phyloP scores from a whole-genome alignment of 495 filamentous ascomycete species.

The Podospora anserina region DNA sequence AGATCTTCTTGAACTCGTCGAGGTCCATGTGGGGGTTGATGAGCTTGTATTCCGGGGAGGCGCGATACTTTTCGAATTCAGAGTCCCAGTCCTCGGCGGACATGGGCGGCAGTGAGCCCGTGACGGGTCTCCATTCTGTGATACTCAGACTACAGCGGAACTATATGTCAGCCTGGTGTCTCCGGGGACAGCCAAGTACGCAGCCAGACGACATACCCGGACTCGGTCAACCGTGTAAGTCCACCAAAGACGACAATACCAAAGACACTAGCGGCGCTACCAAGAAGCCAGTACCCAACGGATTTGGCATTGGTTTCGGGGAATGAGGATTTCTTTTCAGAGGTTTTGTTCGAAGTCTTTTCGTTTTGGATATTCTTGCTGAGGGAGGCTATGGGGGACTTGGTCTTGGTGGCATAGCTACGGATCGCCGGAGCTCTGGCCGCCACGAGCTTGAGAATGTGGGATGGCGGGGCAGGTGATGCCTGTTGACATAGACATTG shows the following conservation, averaged over 20 bases:
- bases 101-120: slow-evolving; percentile 84
- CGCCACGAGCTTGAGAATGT: slow-evolving; percentile 24
- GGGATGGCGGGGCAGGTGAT: slow-evolving; percentile 26
- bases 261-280: slow-evolving; percentile 87
- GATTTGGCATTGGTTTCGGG: slow-evolving; percentile 67
- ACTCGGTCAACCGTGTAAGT: slow-evolving; percentile 89
- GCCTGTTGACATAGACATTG: slow-evolving; percentile 55
- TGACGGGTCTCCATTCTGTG: slow-evolving; percentile 98
- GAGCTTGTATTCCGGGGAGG: slow-evolving; percentile 84
- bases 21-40: slow-evolving; percentile 90
- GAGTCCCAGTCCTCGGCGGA: slow-evolving; percentile 75
- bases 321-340: slow-evolving; percentile 48
- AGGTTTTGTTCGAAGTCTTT: not conserved
- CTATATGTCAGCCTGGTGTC: not conserved
- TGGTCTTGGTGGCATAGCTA: slow-evolving; percentile 22
- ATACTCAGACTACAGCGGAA: slow-evolving; percentile 74
- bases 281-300: slow-evolving; percentile 90
- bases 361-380: slow-evolving; percentile 12
- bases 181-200: not conserved
- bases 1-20: slow-evolving; percentile 94
- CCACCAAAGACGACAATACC: slow-evolving; percentile 96
- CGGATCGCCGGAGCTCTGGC: slow-evolving; percentile 19
- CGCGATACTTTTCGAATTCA: slow-evolving; percentile 87
- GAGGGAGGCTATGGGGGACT: slow-evolving; percentile 17
- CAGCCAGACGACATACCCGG: slow-evolving; percentile 61